Evolutionary conservation across 1,284 basidiomycete species (phyloP), one percentile per base, ranked within the genome.

Genomic region (Microbotryum lychnidis-dioicae): DNA sequence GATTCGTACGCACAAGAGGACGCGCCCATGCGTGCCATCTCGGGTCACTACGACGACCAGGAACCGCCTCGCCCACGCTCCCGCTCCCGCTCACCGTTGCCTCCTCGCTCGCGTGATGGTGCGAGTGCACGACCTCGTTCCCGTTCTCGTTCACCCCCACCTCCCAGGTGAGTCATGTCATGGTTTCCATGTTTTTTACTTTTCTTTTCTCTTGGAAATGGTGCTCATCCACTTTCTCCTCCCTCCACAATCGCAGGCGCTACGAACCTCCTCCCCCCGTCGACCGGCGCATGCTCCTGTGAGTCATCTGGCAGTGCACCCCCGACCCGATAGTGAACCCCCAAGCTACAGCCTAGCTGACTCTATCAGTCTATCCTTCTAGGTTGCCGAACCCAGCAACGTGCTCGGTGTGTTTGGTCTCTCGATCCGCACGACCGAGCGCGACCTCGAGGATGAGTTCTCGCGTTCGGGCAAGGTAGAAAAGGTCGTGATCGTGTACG

Each of bases 401-500:
- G 91, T 97, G 25, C 82, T 98, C 63, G 96, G 96, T 64, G 91
- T 97, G 20, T 98, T 98, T 71, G 96, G 94, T 20, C 80, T 98
- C 50, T 93, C 90, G 70, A 94, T 98, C 65, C 84, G 93, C 62
- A 97, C 94, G 4, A 83, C 85, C 62, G 96, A 98, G 75, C 84
- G 87, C 50, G 94, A 97, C 75, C 80, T 98, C 54, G 89, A 97
- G 71, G 87, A 94, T 67, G 92, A 97, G 76, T 98, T 98, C 72
- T 83, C 80, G 70, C 83, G 89, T 51, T 89, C 86, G 70, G 93
- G 92, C 25, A 82, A 85, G 31, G 93, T 97, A 56, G 90, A 94
- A 72, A 97, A 97, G 77, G 91, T 93, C 45, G 89, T 88, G 56
- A 92, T 98, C 69, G 96, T 98, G n/a, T 97, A 97, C 75, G 94